Conservation (phyloP, 805 yeast genomes). For the Cyberlindnera bimundalis region DNA sequence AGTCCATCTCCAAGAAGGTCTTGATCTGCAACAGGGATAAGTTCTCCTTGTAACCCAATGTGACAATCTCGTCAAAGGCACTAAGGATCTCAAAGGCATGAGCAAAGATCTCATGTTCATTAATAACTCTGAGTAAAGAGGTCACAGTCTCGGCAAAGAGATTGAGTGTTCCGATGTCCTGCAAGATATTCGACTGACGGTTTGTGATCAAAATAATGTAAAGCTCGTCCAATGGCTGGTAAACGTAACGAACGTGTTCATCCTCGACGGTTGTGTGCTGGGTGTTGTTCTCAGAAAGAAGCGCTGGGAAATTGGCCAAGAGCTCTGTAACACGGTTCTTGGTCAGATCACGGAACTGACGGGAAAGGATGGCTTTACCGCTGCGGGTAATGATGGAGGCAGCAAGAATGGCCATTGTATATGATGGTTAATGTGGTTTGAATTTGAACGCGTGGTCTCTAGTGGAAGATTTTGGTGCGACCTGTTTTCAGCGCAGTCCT, state of each 20-base stretch:
- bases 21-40: slow-evolving; percentile 76
- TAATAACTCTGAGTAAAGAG: slow-evolving; percentile 64
- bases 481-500: too few species aligned
- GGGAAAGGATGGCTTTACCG: slow-evolving; percentile 87
- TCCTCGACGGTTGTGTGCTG: slow-evolving; percentile 96
- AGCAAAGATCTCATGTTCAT: slow-evolving; percentile 78
- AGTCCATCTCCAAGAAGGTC: slow-evolving; percentile 93
- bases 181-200: slow-evolving; percentile 85
- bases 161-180: slow-evolving; percentile 90
- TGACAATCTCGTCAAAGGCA: slow-evolving; percentile 92
- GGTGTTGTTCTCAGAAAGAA: slow-evolving; percentile 62
- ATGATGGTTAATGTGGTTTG: background rate
- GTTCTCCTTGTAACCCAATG: slow-evolving; percentile 87
- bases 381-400: slow-evolving; percentile 92
- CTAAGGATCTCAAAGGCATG: slow-evolving; percentile 84
- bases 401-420: slow-evolving; percentile 71
- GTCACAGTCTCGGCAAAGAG: slow-evolving; percentile 80
- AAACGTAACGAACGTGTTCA: slow-evolving; percentile 86
- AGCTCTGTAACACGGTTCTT: slow-evolving; percentile 84
- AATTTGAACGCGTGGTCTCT: slow-evolving; percentile 6
- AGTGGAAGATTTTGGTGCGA: too few species aligned
- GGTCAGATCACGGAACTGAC: slow-evolving; percentile 85
- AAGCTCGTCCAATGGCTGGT: slow-evolving; percentile 92
- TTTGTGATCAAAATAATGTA: slow-evolving; percentile 90
- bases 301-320: slow-evolving; percentile 78